Percentiles rank a stretch among this genome's conserved stretches.
Conservation (phyloP, 2,329 filamentous ascomycete species). For the Fusarium concolor region DNA sequence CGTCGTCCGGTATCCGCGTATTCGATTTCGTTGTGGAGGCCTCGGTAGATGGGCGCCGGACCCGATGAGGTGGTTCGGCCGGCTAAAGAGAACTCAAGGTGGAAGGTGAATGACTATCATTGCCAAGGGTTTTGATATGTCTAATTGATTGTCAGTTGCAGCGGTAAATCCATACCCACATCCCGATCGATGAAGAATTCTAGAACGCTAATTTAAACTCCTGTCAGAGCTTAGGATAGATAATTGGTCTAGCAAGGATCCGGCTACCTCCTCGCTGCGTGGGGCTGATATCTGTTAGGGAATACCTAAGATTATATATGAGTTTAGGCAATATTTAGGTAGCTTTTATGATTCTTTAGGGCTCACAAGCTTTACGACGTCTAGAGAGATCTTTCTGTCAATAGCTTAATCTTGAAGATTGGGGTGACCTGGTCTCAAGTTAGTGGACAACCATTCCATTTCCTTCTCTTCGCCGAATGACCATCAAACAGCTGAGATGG, state of each 20-base stretch:
- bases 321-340: no score
- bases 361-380: no score
- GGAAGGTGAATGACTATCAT: no score
- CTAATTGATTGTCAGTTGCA: no score
- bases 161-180: no score
- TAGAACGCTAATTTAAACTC: background rate
- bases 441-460: background rate
- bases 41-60: slow-evolving; percentile 1
- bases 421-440: background rate
- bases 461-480: background rate
- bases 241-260: background rate
- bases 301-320: no score
- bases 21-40: background rate
- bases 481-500: background rate
- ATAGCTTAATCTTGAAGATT: background rate
- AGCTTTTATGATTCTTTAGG: no score
- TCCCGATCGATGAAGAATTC: background rate
- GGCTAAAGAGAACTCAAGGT: background rate
- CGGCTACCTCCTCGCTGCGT: no score
- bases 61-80: slow-evolving; percentile 21
- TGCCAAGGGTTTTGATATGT: no score
- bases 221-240: no score
- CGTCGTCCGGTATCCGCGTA: background rate
- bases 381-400: no score
- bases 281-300: no score